Evolutionary conservation across 345 rosid species (phyloP).

Genomic region (Hibiscus syriacus): DNA sequence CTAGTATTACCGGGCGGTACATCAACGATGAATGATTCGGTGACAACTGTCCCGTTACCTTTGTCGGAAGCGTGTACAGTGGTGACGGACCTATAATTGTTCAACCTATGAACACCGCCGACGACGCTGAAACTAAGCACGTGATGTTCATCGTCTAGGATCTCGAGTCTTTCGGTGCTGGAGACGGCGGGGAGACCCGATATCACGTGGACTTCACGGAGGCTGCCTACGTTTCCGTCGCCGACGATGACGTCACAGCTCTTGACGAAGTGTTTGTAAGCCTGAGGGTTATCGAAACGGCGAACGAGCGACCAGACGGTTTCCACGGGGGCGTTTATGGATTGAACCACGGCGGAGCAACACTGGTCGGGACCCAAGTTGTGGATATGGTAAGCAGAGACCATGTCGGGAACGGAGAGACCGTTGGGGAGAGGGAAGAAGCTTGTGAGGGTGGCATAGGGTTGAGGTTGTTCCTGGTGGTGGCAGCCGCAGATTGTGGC

Average conservation of each 20-base stretch:
- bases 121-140: conserved; percentile 75
- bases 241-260: conserved; percentile 68
- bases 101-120: conserved; percentile 82
- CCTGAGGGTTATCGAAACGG: conserved; percentile 79
- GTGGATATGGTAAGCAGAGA: conserved; percentile 43
- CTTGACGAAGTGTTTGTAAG: conserved; percentile 70
- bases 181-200: conserved; percentile 80
- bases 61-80: conserved; percentile 48
- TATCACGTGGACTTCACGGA: conserved; percentile 70
- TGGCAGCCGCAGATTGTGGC: conserved; percentile 3
- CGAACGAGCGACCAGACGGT: conserved; percentile 79
- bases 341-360: conserved; percentile 49
- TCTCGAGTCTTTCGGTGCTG: conserved; percentile 79
- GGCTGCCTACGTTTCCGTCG: conserved; percentile 63
- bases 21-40: conserved; percentile 87
- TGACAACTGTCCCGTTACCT: conserved; percentile 46
- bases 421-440: conserved; percentile 22
- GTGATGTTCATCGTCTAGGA: conserved; percentile 73
- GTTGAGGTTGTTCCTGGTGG: conserved; percentile 17
- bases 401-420: conserved; percentile 38
- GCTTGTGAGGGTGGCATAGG: background rate
- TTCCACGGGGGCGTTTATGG: conserved; percentile 53
- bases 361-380: conserved; percentile 54
- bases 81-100: conserved; percentile 71
- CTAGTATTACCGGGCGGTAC: conserved; percentile 69